These are phyloP conservation scores for Mucor ambiguus DNA, from an alignment of 371 early-diverging fungal genomes.

Conservation along the genomic window DNA sequence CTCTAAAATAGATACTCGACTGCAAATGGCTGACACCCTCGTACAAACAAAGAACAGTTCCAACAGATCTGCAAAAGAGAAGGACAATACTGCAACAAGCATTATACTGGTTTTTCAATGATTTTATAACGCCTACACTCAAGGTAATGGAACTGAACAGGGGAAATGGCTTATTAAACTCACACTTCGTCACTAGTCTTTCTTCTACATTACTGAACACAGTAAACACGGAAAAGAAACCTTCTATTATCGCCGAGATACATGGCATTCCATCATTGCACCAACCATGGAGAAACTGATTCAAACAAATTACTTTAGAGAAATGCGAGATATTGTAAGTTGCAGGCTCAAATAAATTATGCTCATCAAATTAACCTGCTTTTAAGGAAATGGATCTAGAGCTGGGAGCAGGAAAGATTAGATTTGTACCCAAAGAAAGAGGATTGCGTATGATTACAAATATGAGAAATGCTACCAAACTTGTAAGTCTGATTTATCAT, in stretches of 20 bases:
- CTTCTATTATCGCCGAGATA: conserved; percentile 79
- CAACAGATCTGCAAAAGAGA: conserved; percentile 55
- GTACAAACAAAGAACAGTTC: conserved; percentile 10
- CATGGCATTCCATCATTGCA: conserved; percentile 63
- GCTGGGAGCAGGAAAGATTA: conserved; percentile 12
- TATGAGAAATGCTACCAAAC: conserved; percentile 31
- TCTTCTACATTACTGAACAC: conserved; percentile 79
- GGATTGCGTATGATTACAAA: conserved; percentile 19
- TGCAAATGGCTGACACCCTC: conserved; percentile 15
- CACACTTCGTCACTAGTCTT: conserved; percentile 34
- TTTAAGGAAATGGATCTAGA: not conserved
- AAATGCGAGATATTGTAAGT: not conserved
- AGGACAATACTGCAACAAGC: conserved; percentile 55
- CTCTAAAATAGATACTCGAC: not conserved
- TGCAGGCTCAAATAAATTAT: not conserved
- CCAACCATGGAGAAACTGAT: conserved; percentile 13
- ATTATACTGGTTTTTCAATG: conserved; percentile 69
- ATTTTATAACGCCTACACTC: conserved; percentile 59
- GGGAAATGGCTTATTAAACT: not conserved
- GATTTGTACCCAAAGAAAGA: conserved; percentile 12
- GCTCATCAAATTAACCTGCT: not conserved
- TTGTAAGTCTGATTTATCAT: conserved; percentile 11
- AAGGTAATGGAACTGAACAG: conserved; percentile 29
- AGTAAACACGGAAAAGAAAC: conserved; percentile 54
- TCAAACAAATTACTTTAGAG: not conserved